Conservation (phyloP, 371 early-diverging fungal species). For the Lichtheimia hyalospora region DNA sequence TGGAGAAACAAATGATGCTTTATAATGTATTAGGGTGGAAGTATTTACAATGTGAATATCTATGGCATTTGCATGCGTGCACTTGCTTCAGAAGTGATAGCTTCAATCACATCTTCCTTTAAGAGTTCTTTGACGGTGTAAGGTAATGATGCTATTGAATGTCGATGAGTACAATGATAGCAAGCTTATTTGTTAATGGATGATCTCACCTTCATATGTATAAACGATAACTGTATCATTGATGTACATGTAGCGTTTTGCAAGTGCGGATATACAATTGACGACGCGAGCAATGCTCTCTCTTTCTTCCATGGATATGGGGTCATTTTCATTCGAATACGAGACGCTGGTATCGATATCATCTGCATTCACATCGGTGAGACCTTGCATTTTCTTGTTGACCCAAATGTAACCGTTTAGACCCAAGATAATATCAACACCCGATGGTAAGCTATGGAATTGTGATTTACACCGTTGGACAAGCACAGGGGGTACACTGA, state of each 20-base stretch:
- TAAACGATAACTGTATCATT: conserved; percentile 85
- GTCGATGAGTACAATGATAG: not conserved
- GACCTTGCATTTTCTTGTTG: conserved; percentile 70
- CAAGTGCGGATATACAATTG: conserved; percentile 83
- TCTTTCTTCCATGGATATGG: conserved; percentile 65
- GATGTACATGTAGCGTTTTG: conserved; percentile 73
- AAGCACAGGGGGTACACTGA: conserved; percentile 82
- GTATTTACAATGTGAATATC: conserved; percentile 1
- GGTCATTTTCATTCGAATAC: conserved; percentile 81
- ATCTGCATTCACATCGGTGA: conserved; percentile 36
- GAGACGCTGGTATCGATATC: conserved; percentile 72
- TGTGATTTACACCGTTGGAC: conserved; percentile 93
- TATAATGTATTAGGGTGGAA: not conserved
- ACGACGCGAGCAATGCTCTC: conserved; percentile 84
- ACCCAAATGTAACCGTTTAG: conserved; percentile 98
- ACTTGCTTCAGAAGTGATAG: conserved; percentile 52
- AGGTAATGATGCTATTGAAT: conserved; percentile 58
- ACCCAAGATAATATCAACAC: conserved; percentile 92
- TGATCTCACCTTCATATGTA: conserved; percentile 70
- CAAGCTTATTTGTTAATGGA: not conserved
- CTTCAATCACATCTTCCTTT: conserved; percentile 55
- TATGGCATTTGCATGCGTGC: conserved; percentile 26
- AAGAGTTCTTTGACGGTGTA: conserved; percentile 66
- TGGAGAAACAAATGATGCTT: not conserved
- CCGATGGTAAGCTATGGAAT: conserved; percentile 84